Percentiles rank a stretch among this genome's conserved stretches.
phyloP scores from a whole-genome alignment of 78 protist genomes.

The Polysphondylium violaceum region DNA sequence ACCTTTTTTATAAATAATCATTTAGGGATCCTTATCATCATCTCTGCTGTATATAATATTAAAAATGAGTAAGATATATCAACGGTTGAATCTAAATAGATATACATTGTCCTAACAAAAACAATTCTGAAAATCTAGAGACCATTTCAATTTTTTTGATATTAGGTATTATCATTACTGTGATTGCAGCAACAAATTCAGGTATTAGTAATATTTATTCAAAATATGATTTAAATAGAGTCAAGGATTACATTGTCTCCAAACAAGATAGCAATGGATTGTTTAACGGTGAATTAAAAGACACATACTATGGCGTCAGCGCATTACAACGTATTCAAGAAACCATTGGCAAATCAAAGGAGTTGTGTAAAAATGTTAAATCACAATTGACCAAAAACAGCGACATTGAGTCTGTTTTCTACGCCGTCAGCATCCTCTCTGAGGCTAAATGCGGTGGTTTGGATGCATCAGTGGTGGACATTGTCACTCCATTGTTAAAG shows the following conservation, averaged over 20 bases:
- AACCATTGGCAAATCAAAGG: background rate
- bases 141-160: background rate
- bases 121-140: background rate
- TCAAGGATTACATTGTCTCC: background rate
- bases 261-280: slow-evolving; percentile 12
- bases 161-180: slow-evolving; percentile 9
- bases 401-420: slow-evolving; percentile 28
- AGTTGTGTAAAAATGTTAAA: background rate
- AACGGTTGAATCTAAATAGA: too few relatives aligned
- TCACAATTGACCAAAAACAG: background rate
- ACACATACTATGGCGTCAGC: slow-evolving; percentile 56
- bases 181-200: slow-evolving; percentile 3
- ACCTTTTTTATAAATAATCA: background rate
- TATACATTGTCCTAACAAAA: too few relatives aligned
- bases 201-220: slow-evolving; percentile 14
- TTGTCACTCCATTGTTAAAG: background rate
- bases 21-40: too few relatives aligned
- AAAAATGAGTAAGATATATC: too few relatives aligned
- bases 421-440: slow-evolving; percentile 24
- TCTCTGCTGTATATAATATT: too few relatives aligned
- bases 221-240: slow-evolving; percentile 2
- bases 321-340: slow-evolving; percentile 48
- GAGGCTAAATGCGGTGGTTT: slow-evolving; percentile 64
- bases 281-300: background rate
- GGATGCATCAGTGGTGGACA: background rate